These are phyloP conservation scores for Tricholoma furcatifolium DNA, from an alignment of 768 basidiomycete species.

Conservation along the genomic window DNA sequence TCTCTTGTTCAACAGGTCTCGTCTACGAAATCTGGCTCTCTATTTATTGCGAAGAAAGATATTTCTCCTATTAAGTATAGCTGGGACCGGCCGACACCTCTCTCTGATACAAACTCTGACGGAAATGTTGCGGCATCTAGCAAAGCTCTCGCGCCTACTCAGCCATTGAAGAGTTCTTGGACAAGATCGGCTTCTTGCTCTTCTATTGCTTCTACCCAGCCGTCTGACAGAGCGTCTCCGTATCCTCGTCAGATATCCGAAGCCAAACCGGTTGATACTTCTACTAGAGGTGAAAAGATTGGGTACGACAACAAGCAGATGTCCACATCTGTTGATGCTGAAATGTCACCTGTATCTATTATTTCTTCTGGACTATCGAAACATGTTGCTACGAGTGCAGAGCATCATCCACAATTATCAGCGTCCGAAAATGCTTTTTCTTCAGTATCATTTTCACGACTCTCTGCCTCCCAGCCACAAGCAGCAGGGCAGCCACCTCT, in stretches of 20 bases:
- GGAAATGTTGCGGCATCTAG: conserved; percentile 1
- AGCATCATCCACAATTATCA: too few species aligned
- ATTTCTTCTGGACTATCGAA: not conserved
- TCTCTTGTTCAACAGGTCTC: conserved; percentile 6
- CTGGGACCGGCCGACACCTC: conserved; percentile 16
- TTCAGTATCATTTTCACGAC: not conserved
- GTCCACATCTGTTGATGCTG: not conserved
- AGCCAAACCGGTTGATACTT: not conserved
- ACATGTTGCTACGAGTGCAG: not conserved
- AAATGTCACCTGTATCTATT: conserved; percentile 1
- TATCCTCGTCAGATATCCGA: conserved; percentile 7
- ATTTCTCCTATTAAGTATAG: conserved; percentile 10
- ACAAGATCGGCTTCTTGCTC: conserved; percentile 55
- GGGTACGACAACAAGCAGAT: not conserved
- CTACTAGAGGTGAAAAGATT: not conserved
- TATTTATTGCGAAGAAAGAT: conserved; percentile 10
- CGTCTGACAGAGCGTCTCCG: conserved; percentile 37
- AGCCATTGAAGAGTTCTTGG: conserved; percentile 31
- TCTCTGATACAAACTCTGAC: conserved; percentile 1
- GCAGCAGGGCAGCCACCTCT: too few species aligned
- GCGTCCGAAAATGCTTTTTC: not conserved
- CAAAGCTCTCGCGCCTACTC: conserved; percentile 18
- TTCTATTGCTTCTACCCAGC: conserved; percentile 53
- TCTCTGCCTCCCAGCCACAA: too few species aligned
- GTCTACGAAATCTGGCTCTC: not conserved